These are phyloP conservation scores for Achlya hypogyna DNA, from an alignment of 352 stramenopile species.

Conservation along the genomic window DNA sequence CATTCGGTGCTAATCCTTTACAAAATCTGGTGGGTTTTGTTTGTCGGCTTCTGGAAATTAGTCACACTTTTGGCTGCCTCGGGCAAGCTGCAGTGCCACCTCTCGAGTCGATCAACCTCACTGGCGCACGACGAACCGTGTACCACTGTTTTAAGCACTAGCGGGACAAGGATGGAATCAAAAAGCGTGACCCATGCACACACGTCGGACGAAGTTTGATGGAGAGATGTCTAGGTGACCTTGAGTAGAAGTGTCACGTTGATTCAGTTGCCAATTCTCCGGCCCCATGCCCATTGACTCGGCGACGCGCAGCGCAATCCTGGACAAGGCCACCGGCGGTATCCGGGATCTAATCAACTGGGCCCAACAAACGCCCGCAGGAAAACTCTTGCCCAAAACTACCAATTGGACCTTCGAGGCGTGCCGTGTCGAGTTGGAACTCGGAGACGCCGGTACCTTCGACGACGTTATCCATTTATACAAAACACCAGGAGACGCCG, in stretches of 20 bases:
- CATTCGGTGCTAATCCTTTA: too few relatives aligned
- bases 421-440: background rate
- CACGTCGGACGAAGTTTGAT: too few relatives aligned
- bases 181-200: too few relatives aligned
- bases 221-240: too few relatives aligned
- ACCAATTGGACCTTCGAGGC: conserved; percentile 8
- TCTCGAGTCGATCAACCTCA: too few relatives aligned
- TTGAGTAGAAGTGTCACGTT: background rate
- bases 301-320: background rate
- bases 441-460: background rate
- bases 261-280: background rate
- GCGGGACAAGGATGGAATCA: too few relatives aligned
- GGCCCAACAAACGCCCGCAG: background rate
- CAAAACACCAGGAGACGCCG: background rate
- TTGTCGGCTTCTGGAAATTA: too few relatives aligned
- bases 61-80: too few relatives aligned
- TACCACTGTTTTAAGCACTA: too few relatives aligned
- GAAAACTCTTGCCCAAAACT: background rate
- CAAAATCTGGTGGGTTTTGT: too few relatives aligned
- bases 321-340: background rate
- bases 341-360: background rate
- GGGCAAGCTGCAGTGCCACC: too few relatives aligned
- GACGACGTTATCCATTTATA: background rate
- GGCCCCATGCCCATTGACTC: background rate
- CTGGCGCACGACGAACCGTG: too few relatives aligned